A percentile compares a stretch with the other conserved stretches of the same genome.
Evolutionary conservation across 1,284 basidiomycete species (phyloP).

Genomic region (Schizopora paradoxa): DNA sequence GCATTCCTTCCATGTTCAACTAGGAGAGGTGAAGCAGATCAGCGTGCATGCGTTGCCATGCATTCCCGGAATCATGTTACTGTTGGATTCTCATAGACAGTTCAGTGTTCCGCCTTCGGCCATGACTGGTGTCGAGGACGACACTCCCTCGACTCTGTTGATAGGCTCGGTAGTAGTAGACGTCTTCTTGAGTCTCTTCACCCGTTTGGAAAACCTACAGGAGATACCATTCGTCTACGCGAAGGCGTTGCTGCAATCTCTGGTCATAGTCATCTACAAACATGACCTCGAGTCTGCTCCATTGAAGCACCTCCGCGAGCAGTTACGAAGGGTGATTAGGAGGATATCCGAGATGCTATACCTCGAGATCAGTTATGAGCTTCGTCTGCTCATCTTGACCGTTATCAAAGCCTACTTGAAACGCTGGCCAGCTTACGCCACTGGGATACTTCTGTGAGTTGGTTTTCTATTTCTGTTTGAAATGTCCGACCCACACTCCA

Average conservation of each 20-base stretch:
- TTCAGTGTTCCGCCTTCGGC: slow-evolving; percentile 43
- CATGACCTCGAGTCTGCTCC: slow-evolving; percentile 55
- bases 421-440: slow-evolving; percentile 47
- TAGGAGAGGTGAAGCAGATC: slow-evolving; percentile 40
- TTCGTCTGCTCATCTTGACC: slow-evolving; percentile 57
- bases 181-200: slow-evolving; percentile 45
- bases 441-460: slow-evolving; percentile 48
- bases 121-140: slow-evolving; percentile 43
- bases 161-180: slow-evolving; percentile 62
- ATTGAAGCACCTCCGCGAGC: slow-evolving; percentile 46
- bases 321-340: slow-evolving; percentile 46
- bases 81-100: slow-evolving; percentile 53
- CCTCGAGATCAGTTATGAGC: slow-evolving; percentile 53
- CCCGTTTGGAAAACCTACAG: slow-evolving; percentile 34
- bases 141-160: slow-evolving; percentile 39
- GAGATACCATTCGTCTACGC: slow-evolving; percentile 45
- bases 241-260: slow-evolving; percentile 54
- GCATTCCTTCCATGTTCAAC: slow-evolving; percentile 47
- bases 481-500: no score
- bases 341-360: slow-evolving; percentile 47
- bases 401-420: slow-evolving; percentile 57
- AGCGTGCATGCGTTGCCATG: slow-evolving; percentile 46
- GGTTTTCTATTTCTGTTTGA: slow-evolving; percentile 1
- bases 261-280: slow-evolving; percentile 64
- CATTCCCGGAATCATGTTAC: slow-evolving; percentile 46